These are phyloP conservation scores for Noccaea bulbosa DNA, from an alignment of 345 rosid species.

Conservation along the genomic window DNA sequence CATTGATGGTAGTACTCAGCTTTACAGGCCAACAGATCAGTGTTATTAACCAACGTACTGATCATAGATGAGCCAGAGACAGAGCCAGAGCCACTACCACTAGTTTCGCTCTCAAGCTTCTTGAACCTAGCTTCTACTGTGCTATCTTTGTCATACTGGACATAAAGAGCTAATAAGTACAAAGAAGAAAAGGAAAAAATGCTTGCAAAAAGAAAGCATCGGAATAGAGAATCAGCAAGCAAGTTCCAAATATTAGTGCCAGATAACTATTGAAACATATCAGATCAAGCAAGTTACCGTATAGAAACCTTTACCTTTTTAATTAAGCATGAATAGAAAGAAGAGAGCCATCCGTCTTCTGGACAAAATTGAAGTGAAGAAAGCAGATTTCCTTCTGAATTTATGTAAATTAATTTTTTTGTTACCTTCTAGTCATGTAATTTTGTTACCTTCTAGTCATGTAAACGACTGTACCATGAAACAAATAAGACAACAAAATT, in stretches of 20 bases:
- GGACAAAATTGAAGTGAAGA: slow-evolving; percentile 81
- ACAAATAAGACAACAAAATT: slow-evolving; percentile 17
- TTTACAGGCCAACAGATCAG: slow-evolving; percentile 91
- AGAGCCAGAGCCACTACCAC: slow-evolving; percentile 53
- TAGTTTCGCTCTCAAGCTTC: slow-evolving; percentile 80
- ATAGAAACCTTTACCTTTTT: slow-evolving; percentile 64
- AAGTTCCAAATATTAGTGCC: background rate
- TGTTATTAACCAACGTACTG: slow-evolving; percentile 65
- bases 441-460: slow-evolving; percentile 19
- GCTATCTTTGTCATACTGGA: slow-evolving; percentile 80
- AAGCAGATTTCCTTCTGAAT: slow-evolving; percentile 72
- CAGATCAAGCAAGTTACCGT: background rate
- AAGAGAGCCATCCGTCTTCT: slow-evolving; percentile 91
- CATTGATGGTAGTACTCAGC: slow-evolving; percentile 97
- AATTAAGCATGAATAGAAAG: slow-evolving; percentile 91
- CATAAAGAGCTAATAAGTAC: slow-evolving; percentile 39
- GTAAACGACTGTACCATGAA: slow-evolving; percentile 2
- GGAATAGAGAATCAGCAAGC: slow-evolving; percentile 19
- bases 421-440: slow-evolving; percentile 27
- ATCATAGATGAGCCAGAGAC: slow-evolving; percentile 56
- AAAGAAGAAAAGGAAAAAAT: slow-evolving; percentile 17
- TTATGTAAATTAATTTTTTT: background rate
- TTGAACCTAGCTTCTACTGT: slow-evolving; percentile 80
- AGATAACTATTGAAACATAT: slow-evolving; percentile 13
- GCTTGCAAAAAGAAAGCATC: slow-evolving; percentile 9